Conservation (phyloP, 2,329 filamentous ascomycete genomes). For the Dothideomycetes sp. region DNA sequence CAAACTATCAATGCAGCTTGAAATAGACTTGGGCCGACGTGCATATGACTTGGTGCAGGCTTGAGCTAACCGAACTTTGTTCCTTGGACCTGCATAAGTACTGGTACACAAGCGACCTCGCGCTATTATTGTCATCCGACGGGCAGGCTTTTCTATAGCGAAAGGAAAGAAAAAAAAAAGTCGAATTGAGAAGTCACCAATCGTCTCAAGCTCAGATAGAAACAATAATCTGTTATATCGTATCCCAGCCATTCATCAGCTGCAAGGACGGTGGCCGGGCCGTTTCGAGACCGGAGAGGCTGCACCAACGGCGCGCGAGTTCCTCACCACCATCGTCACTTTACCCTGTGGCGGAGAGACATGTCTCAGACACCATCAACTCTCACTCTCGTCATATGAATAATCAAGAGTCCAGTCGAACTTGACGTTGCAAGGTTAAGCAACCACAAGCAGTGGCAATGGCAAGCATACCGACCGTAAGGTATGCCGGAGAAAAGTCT, state of each 20-base stretch:
- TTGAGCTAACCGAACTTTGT: not conserved
- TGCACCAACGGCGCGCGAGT: too few species aligned
- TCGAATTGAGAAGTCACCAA: not conserved
- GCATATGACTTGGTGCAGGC: constrained; percentile 6
- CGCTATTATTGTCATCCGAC: too few species aligned
- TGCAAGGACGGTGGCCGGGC: constrained; percentile 10
- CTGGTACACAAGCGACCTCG: not conserved
- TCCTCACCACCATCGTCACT: too few species aligned
- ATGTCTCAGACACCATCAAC: constrained; percentile 10
- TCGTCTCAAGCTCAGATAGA: not conserved
- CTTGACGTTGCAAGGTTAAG: too few species aligned
- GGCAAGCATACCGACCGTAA: too few species aligned
- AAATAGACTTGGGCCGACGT: constrained; percentile 11
- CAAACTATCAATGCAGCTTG: constrained; percentile 12
- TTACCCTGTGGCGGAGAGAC: too few species aligned
- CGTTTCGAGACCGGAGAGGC: constrained; percentile 9
- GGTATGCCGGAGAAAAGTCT: too few species aligned
- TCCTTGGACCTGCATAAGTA: constrained; percentile 12
- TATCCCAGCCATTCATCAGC: constrained; percentile 2
- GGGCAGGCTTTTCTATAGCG: too few species aligned
- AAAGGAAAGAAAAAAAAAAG: not conserved
- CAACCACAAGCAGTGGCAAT: too few species aligned
- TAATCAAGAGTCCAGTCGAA: too few species aligned
- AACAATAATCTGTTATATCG: not conserved
- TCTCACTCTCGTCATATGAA: constrained; percentile 12